phyloP scores from a whole-genome alignment of 768 basidiomycete species.

The Trametes elegans region DNA sequence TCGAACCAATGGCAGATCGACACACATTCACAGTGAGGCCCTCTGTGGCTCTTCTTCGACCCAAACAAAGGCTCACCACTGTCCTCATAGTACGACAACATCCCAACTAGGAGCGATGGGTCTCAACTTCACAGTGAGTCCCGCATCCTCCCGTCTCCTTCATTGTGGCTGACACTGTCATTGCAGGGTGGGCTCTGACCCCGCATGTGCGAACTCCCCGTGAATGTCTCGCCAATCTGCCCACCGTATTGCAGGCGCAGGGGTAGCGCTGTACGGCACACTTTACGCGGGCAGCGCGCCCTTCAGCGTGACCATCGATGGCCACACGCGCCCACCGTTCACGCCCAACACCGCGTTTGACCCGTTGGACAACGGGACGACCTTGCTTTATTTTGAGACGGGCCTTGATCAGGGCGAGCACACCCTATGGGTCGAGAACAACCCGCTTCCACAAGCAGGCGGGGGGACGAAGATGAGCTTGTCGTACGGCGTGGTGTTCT shows the following conservation, averaged over 20 bases:
- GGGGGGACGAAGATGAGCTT: slow-evolving; percentile 2
- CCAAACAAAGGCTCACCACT: neutral
- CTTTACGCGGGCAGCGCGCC: slow-evolving; percentile 4
- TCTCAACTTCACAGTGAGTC: slow-evolving; percentile 14
- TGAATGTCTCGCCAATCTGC: neutral
- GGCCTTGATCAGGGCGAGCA: slow-evolving; percentile 1
- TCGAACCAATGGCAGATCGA: slow-evolving; percentile 1
- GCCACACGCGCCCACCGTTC: neutral
- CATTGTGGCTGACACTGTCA: neutral
- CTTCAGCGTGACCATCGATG: slow-evolving; percentile 16
- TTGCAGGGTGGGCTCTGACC: neutral
- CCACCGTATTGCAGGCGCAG: slow-evolving; percentile 4
- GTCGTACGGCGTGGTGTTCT: neutral
- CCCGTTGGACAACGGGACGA: neutral
- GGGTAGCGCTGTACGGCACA: slow-evolving; percentile 11
- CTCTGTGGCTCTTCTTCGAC: too few relatives aligned
- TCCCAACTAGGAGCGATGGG: slow-evolving; percentile 2
- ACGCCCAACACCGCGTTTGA: slow-evolving; percentile 4
- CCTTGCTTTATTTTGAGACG: slow-evolving; percentile 3
- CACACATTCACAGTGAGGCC: slow-evolving; percentile 3
- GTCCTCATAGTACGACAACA: neutral
- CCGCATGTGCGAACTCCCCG: neutral
- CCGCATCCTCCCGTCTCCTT: neutral
- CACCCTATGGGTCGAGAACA: slow-evolving; percentile 12
- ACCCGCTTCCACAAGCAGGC: neutral